Percentiles rank a stretch among this genome's conserved stretches.
Conservation (phyloP, 495 filamentous ascomycete species). For the Paragyromitra xinjiangensis region DNA sequence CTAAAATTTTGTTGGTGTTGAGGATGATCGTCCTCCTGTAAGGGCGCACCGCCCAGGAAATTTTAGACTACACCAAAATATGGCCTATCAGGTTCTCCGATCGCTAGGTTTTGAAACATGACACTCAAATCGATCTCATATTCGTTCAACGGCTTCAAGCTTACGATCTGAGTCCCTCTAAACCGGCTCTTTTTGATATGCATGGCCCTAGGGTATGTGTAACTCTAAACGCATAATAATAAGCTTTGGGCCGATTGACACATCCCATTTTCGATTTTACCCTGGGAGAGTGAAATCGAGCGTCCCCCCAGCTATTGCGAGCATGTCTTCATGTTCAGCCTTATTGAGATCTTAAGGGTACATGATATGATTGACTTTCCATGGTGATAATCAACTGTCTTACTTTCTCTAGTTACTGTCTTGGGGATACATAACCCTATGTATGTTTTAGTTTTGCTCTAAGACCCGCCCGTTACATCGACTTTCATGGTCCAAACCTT, state of each 20-base stretch:
- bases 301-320: neutral
- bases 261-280: neutral
- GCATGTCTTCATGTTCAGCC: neutral
- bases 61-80: neutral
- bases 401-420: neutral
- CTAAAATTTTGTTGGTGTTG: neutral
- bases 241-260: neutral
- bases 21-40: constrained; percentile 4
- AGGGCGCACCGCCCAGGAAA: neutral
- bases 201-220: neutral
- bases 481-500: neutral
- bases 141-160: neutral
- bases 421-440: neutral
- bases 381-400: neutral
- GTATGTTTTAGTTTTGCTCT: neutral
- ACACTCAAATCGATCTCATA: constrained; percentile 10
- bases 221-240: neutral
- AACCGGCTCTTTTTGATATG: neutral
- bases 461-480: neutral
- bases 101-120: constrained; percentile 17
- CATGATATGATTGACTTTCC: neutral
- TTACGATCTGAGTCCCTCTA: constrained; percentile 11
- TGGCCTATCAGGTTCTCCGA: constrained; percentile 20
- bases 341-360: neutral
- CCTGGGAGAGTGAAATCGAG: neutral